Evolutionary conservation across 805 yeast species (phyloP), one percentile per base, ranked within the genome.

Genomic region (Sugiyamaella mastotermitis): DNA sequence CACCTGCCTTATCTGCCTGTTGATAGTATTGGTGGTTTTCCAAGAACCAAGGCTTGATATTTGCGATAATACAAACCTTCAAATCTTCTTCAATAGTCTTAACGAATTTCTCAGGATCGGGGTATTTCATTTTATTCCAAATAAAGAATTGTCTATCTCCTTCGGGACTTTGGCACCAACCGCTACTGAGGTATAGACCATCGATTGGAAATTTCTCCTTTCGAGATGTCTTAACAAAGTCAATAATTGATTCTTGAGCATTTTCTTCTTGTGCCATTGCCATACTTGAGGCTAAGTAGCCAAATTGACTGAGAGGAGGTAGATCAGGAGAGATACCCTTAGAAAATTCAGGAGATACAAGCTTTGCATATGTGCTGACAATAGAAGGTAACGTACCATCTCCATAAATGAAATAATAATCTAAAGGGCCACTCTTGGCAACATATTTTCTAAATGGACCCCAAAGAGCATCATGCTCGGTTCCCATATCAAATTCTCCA

Each of bases 1-100:
- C 42, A 9, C 25, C 25, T 5, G n/a, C 28, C 10, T 24, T 15
- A 26, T 38, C 42, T 5, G 42, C 42, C 13, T 35, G 15, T 20
- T 37, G 22, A 19, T 38, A 38, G 19, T 14, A 38, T 6, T 9
- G 18, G 21, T 38, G 42, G 18, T 14, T 36, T 8, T 22, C 20
- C 13, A 38, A 29, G n/a, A 38, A 15, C 42, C 42, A 38, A 5
- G 42, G 42, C 21, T 38, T 38, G 33, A 38, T 35, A 19, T 38
- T 38, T 4, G 42, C 39, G 19, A 38, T 38, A 7, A 38, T 17
- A 10, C 31, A 17, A 11, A 38, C 42, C n/a, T 26, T 26, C n/a
- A 38, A 39, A 10, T 38, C 41, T 14, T 38, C n/a, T 29, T 38
- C 42, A 5, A 38, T 24, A 7, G 9, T 37, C 15, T 37, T n/a